Base-by-base conservation (phyloP, 2,329 filamentous ascomycete species). In the Nakataea oryzae region DNA sequence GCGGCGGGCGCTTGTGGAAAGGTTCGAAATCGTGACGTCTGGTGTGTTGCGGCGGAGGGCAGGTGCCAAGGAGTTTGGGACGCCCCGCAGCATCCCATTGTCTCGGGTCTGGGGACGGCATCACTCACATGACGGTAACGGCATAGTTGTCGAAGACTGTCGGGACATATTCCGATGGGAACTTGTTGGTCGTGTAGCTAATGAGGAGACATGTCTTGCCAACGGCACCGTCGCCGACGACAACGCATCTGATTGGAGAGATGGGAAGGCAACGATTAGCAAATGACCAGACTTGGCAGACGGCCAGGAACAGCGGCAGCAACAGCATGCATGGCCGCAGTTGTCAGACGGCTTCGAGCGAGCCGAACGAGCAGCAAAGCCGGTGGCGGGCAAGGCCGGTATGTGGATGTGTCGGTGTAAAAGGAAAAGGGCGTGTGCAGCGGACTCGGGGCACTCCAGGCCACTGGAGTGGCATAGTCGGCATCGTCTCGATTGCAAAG, bases 81-180 rank as follows among this genome's bases (percentile, higher is more conserved):
- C n/a, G 41, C 17, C 41, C 41, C 41, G 21, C 41, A 50, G 26
- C 34, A 41, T 34, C 34, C 34, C 26, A 26, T 17, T 58, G 27
- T 12, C 26, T 55, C 13, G 57, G 63, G 54, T 57, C 66, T n/a
- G 69, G 64, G 62, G 21, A 50, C 21, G 41, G 8, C 27, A 47
- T 59, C 27, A 88, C 92, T 87, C 84, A 97, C 95, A 99, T 99
- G 69, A 99, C 95, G 68, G 95, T 99, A 75, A 99, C 95, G 63
- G 95, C 95, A 84, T 99, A 99, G 80, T 99, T 99, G 78, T 99
- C 95, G 77, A 99, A 99, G 67, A 99, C 95, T 32, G 95, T 99
- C 61, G 95, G 95, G 63, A 99, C 95, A 77, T 99, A 99, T 93
- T 99, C 95, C 71, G 93, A 97, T 47, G 95, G 95, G 77, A 99